Percentiles rank a stretch among this genome's conserved stretches.
phyloP scores from a whole-genome alignment of 1,139 yeast genomes.

The Hyphopichia wangnamkhiaoensis region DNA sequence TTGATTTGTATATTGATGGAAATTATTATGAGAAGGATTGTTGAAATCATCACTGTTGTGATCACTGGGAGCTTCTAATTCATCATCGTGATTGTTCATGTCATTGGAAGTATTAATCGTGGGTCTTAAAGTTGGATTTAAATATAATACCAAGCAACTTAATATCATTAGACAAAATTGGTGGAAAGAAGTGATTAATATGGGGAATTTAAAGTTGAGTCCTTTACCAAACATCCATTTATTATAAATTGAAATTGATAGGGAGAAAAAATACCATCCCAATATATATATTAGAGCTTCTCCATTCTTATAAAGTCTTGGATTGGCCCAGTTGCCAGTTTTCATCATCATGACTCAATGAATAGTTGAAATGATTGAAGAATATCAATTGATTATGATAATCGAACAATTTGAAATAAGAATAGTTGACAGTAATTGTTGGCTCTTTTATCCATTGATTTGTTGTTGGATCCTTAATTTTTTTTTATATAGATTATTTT shows the following conservation, averaged over 20 bases:
- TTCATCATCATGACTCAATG: no score
- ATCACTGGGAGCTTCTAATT: neutral
- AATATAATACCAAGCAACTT: conserved; percentile 43
- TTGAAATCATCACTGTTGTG: neutral
- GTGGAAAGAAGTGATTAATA: conserved; percentile 80
- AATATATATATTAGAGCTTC: conserved; percentile 29
- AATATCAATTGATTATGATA: no score
- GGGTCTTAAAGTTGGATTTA: conserved; percentile 53
- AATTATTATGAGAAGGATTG: neutral
- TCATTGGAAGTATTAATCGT: conserved; percentile 15
- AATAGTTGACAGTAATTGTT: no score
- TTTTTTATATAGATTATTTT: no score
- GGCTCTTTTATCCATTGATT: no score
- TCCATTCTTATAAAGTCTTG: conserved; percentile 7
- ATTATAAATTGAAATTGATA: conserved; percentile 83
- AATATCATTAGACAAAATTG: conserved; percentile 67
- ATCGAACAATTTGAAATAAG: no score
- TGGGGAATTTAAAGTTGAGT: conserved; percentile 77
- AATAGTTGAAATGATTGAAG: no score
- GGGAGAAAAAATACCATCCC: conserved; percentile 62
- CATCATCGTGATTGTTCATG: neutral
- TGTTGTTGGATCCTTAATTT: no score
- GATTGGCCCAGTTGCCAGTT: no score
- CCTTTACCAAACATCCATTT: conserved; percentile 94
- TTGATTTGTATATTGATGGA: neutral